These are phyloP conservation scores for Pseudoscleropodium purum DNA, from an alignment of 225 moss, liverwort and hornwort genomes.

Conservation along the genomic window DNA sequence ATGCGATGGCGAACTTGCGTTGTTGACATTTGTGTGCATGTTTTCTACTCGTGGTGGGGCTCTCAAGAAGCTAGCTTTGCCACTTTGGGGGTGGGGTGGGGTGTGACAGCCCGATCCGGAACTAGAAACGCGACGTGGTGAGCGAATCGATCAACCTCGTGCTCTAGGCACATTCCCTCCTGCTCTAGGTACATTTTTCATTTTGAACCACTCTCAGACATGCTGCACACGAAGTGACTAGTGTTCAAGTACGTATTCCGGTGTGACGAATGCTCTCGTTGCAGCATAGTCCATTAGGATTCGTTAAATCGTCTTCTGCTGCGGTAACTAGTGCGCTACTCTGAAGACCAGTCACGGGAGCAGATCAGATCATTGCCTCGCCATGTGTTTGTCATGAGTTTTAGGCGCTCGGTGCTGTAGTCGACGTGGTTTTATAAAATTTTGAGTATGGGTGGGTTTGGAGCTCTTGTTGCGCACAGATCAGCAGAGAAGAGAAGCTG, in stretches of 20 bases:
- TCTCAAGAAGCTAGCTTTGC: neutral
- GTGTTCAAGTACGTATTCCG: neutral
- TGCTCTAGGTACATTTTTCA: neutral
- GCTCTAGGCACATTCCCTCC: neutral
- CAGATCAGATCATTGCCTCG: neutral
- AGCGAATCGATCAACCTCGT: neutral
- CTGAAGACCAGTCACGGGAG: neutral
- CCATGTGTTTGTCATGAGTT: neutral
- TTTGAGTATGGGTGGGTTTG: neutral
- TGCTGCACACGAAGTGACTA: neutral
- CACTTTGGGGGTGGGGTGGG: neutral
- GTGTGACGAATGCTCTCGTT: neutral
- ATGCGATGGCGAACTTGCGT: neutral
- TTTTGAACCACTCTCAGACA: neutral
- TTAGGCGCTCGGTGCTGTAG: neutral
- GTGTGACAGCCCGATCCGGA: neutral
- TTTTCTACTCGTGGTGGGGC: neutral
- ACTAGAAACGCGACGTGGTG: neutral
- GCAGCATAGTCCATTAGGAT: neutral
- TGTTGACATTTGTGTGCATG: neutral
- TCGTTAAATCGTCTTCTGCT: neutral
- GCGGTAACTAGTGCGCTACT: neutral
- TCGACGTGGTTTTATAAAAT: neutral
- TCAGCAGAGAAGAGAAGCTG: neutral
- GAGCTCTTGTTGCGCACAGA: neutral